phyloP scores from a whole-genome alignment of 768 basidiomycete genomes.

The Peribolospora baueri region DNA sequence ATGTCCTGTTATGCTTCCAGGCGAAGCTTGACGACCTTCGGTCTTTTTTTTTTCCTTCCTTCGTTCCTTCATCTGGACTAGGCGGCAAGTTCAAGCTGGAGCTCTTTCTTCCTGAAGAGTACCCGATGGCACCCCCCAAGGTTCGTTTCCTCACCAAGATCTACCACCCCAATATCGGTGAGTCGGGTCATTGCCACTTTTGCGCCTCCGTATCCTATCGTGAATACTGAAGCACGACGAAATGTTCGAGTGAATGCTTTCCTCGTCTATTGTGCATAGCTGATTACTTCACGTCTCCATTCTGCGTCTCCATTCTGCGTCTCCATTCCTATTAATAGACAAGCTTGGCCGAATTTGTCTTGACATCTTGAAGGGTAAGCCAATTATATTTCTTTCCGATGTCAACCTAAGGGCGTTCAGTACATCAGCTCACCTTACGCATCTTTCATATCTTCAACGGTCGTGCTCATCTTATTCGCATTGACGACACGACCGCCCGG shows the following conservation, averaged over 20 bases:
- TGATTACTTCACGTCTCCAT: neutral
- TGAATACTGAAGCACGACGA: neutral
- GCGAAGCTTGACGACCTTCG: neutral
- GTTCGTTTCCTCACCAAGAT: slow-evolving; percentile 40
- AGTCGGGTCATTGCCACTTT: slow-evolving; percentile 15
- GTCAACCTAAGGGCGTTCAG: neutral
- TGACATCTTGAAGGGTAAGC: slow-evolving; percentile 81
- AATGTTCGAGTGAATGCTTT: neutral
- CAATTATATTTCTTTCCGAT: neutral
- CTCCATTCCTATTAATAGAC: slow-evolving; percentile 28
- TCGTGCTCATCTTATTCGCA: neutral
- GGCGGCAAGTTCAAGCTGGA: slow-evolving; percentile 89
- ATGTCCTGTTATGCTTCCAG: neutral
- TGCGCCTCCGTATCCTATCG: neutral
- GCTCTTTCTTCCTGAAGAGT: slow-evolving; percentile 92
- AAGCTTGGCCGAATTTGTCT: slow-evolving; percentile 96
- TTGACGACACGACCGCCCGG: neutral
- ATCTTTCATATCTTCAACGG: neutral
- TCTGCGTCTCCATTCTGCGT: neutral
- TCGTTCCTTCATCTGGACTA: slow-evolving; percentile 15
- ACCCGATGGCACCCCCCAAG: slow-evolving; percentile 98
- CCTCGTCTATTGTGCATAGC: neutral
- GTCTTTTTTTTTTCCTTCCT: neutral
- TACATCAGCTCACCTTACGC: neutral
- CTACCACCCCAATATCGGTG: slow-evolving; percentile 98